phyloP scores from a whole-genome alignment of 2,329 filamentous ascomycete genomes.

The Microdochium trichocladiopsis region DNA sequence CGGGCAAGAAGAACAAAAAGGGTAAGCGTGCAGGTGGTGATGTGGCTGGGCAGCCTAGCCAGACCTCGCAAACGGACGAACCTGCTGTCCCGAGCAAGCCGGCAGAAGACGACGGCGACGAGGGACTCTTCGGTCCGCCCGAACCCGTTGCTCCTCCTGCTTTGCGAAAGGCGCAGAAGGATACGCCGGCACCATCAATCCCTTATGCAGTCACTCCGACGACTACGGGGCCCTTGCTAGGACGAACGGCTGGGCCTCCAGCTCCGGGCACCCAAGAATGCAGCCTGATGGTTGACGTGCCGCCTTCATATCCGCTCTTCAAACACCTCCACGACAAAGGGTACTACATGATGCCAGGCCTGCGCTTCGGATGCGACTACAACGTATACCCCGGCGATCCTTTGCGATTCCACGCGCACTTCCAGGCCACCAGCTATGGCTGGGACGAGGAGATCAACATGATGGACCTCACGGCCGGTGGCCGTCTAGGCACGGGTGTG shows the following conservation, averaged over 20 bases:
- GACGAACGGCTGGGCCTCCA: neutral
- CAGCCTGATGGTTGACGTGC: conserved; percentile 14
- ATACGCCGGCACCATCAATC: conserved; percentile 5
- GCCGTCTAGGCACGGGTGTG: conserved; percentile 83
- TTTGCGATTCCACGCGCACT: conserved; percentile 91
- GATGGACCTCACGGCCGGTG: conserved; percentile 78
- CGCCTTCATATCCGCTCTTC: conserved; percentile 67
- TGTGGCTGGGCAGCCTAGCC: conserved; percentile 15
- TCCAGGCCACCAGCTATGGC: conserved; percentile 73
- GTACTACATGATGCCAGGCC: conserved; percentile 84
- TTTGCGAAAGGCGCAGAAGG: neutral
- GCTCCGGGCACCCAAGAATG: neutral
- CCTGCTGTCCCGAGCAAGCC: conserved; percentile 18
- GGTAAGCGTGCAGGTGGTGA: conserved; percentile 20
- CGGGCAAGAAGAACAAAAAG: conserved; percentile 9
- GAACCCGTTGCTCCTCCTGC: neutral
- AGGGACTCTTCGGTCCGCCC: neutral
- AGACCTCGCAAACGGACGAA: conserved; percentile 29
- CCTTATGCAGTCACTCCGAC: conserved; percentile 26
- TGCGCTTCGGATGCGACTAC: conserved; percentile 92
- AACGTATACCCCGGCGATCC: conserved; percentile 94
- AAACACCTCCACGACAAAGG: conserved; percentile 69
- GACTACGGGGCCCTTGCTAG: conserved; percentile 15
- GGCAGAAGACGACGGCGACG: neutral
- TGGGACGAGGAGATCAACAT: conserved; percentile 85